Base-by-base conservation (phyloP, 176 grass and related monocot genomes). In the Cymbopogon citratus region DNA sequence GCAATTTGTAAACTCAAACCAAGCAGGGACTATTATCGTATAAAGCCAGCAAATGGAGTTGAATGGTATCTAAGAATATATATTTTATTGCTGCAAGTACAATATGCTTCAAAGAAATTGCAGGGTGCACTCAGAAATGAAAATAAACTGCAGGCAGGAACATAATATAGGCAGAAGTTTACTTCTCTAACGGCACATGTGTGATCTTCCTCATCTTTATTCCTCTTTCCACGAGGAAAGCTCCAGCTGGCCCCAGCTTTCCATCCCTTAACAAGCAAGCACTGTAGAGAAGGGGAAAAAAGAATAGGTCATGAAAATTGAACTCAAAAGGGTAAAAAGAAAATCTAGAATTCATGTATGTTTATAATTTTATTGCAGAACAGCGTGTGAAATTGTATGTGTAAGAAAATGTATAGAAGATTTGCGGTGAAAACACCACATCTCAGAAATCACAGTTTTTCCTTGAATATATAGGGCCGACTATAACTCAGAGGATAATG, bases 221-320 rank as follows among this genome's bases (percentile, higher is more conserved):
- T 92, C 85, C 91, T 91, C 88, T 98, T 98, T 79, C 95, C 95
- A 86, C 95, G 92, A 60, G 95, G 95, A 78, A 98, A 95, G 74
- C 95, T 98, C 95, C 95, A 98, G 63, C 92, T 94, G 63, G 95
- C 92, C 28, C 92, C 91, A 24, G 92, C 73, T 69, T 95, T 98
- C 95, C 95, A 98, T 46, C 95, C 92, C 82, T 98, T 98, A 41
- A 98, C 95, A 88, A 98, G 90, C 65, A 98, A 91, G 86, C 92
- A 95, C 92, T 98, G 89, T 43, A 87, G 45, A 80, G 65, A 27
- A 68, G 61, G 34, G 18, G 62, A 0, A 29, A 41, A 75, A 38
- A n/a, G n/a, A n/a, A n/a, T n/a, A n/a, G n/a, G n/a, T n/a, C n/a
- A n/a, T n/a, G n/a, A n/a, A n/a, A n/a, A n/a, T n/a, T n/a, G n/a